Base-by-base conservation (phyloP, 2,329 filamentous ascomycete species). In the Penicillium janthinellum region DNA sequence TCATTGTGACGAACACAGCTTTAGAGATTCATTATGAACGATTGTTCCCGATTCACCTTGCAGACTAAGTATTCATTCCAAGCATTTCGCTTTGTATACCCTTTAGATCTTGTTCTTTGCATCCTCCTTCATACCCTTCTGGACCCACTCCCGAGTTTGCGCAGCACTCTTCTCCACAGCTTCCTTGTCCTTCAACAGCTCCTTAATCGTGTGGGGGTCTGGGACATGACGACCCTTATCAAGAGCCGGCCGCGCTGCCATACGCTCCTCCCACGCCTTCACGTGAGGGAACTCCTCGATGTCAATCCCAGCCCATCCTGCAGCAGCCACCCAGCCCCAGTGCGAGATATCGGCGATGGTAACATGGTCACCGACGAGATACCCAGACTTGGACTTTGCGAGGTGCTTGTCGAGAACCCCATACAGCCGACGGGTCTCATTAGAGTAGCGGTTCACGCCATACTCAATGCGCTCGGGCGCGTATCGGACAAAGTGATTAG, bases 341-440 rank as follows among this genome's bases (percentile, higher is more conserved):
- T 86, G 86, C 44, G 90, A 82, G 61, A 96, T 90, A 73, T 96
- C 92, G 1, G 91, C 91, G 48, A 80, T 77, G 22, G 76, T 76
- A 52, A 78, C 70, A 54, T 79, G 78, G 57, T 81, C 78, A 5
- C 78, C 79, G 5, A 84, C 81, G 11, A 87, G 68, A 67, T 82
- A 87, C 12, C 80, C 79, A 10, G 76, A 78, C 53, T 80, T 79
- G 42, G 77, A 81, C 12, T 75, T 72, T 7, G 76, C 71, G 5
- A 96, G 84, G 57, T 92, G 87, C 50, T 83, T 86, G 70, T 96
- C 88, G 60, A 96, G 79, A 20, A 92, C 88, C 54, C 86, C 82
- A 78, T 95, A 96, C 1, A 96, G 82, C 2, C 92, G 87, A n/a
- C 88, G 84, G 0, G 90, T 91, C 79, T 96, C 92, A 72, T 91